Evolutionary conservation across 2,329 filamentous ascomycete genomes (phyloP).

Genomic region (Lomentospora prolificans): DNA sequence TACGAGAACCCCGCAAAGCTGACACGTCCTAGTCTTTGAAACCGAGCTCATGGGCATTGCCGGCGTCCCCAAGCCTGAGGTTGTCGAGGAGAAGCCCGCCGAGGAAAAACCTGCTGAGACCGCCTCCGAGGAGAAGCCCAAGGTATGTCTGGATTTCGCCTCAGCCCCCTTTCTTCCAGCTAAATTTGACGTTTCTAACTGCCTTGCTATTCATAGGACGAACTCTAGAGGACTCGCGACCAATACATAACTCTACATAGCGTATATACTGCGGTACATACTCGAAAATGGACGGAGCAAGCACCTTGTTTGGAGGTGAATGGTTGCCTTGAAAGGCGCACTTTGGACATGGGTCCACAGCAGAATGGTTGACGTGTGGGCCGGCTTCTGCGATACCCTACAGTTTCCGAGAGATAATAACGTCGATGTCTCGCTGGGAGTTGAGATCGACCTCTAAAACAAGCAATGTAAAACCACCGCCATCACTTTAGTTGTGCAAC

Average conservation of each 20-base stretch:
- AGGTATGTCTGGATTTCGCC: not conserved
- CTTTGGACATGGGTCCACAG: too few relatives aligned
- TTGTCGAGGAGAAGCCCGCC: slow-evolving; percentile 22
- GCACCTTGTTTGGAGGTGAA: too few relatives aligned
- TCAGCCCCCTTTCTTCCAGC: not conserved
- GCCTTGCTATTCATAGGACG: slow-evolving; percentile 11
- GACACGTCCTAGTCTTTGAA: slow-evolving; percentile 61
- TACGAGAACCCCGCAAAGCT: not conserved
- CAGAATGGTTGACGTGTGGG: too few relatives aligned
- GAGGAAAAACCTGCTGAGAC: slow-evolving; percentile 23
- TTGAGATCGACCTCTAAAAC: too few relatives aligned
- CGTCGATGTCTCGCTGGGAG: too few relatives aligned
- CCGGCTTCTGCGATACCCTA: too few relatives aligned
- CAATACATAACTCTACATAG: not conserved
- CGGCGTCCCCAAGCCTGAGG: slow-evolving; percentile 51
- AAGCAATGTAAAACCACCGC: too few relatives aligned
- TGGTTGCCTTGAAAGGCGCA: too few relatives aligned
- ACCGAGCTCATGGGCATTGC: slow-evolving; percentile 80
- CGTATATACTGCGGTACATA: too few relatives aligned
- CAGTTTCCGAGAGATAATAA: too few relatives aligned
- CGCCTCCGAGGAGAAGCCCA: slow-evolving; percentile 16
- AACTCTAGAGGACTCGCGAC: slow-evolving; percentile 11
- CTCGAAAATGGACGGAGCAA: too few relatives aligned
- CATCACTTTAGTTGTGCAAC: too few relatives aligned
- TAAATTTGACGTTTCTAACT: slow-evolving; percentile 5